These are phyloP conservation scores for Lactuca sativa DNA, from an alignment of 129 eudicot genomes.

Conservation along the genomic window DNA sequence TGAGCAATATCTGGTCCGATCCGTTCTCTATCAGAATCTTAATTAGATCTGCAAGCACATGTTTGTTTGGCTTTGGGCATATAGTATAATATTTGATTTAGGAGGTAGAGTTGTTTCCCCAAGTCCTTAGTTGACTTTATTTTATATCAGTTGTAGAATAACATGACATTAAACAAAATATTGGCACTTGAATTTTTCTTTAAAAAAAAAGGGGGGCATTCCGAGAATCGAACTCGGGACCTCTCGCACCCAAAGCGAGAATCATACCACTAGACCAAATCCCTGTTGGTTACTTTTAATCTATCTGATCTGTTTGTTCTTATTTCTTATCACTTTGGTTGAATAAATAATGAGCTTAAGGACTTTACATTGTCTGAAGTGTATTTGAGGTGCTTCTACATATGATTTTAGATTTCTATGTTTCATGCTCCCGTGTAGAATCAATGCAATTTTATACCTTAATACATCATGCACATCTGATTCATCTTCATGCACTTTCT, in stretches of 20 bases:
- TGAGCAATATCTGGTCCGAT: too few relatives aligned
- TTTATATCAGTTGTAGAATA: not conserved
- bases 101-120: not conserved
- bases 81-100: too few relatives aligned
- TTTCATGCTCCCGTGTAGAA: too few relatives aligned
- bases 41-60: too few relatives aligned
- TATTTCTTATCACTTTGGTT: not conserved
- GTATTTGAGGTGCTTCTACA: too few relatives aligned
- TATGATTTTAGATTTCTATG: too few relatives aligned
- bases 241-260: slow-evolving; percentile 1
- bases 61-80: too few relatives aligned
- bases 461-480: too few relatives aligned
- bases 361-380: not conserved
- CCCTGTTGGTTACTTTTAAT: not conserved
- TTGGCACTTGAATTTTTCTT: not conserved
- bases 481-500: too few relatives aligned
- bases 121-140: not conserved
- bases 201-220: not conserved
- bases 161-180: not conserved
- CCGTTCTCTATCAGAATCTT: too few relatives aligned
- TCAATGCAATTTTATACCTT: too few relatives aligned
- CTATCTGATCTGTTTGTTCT: too few relatives aligned
- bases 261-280: slow-evolving; percentile 1
- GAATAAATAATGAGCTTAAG: not conserved
- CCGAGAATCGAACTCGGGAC: slow-evolving; percentile 1